A percentile compares a stretch with the other conserved stretches of the same genome.
Conservation (phyloP, 768 basidiomycete genomes). For the Trametes cubensis region DNA sequence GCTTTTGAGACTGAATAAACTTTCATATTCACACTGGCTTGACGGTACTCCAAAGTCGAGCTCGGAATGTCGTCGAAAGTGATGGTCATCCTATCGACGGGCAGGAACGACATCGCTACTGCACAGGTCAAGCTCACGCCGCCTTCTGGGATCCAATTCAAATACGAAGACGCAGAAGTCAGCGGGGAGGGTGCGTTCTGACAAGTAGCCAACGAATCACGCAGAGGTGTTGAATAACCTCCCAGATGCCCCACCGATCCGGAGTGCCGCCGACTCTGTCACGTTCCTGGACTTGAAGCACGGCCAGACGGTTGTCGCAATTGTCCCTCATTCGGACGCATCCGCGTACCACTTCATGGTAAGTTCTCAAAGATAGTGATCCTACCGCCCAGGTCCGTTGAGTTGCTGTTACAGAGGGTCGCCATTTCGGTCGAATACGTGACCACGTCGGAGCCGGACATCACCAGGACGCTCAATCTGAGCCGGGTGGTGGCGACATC, state of each 20-base stretch:
- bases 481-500: conserved; percentile 63
- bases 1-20: neutral
- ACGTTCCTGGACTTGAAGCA: conserved; percentile 51
- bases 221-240: neutral
- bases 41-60: conserved; percentile 50
- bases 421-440: conserved; percentile 68
- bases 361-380: conserved; percentile 27
- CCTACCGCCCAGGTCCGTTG: neutral
- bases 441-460: conserved; percentile 53
- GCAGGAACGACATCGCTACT: conserved; percentile 64
- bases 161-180: conserved; percentile 44
- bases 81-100: conserved; percentile 60
- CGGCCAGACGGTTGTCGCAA: conserved; percentile 49
- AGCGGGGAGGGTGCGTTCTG: conserved; percentile 39
- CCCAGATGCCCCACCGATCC: conserved; percentile 31
- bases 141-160: conserved; percentile 55
- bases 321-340: conserved; percentile 68
- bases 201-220: neutral
- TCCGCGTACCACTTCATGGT: conserved; percentile 66
- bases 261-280: conserved; percentile 47
- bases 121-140: conserved; percentile 57
- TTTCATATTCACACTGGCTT: neutral
- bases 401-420: conserved; percentile 57
- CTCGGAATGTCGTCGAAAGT: conserved; percentile 61
- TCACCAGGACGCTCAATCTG: conserved; percentile 56